phyloP scores from a whole-genome alignment of 495 filamentous ascomycete genomes.

The Tetracladium setigerum region DNA sequence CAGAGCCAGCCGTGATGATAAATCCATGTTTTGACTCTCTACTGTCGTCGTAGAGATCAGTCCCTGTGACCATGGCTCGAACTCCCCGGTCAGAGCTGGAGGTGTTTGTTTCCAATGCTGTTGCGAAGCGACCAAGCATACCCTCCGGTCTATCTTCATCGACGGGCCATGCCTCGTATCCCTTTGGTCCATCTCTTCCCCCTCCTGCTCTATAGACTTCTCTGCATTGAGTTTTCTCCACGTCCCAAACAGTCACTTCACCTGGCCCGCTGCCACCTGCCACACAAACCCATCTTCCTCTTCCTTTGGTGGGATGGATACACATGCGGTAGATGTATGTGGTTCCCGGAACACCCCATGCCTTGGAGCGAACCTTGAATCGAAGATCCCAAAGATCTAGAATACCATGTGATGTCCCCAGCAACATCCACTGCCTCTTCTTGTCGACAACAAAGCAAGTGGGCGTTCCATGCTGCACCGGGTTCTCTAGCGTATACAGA shows the following conservation, averaged over 20 bases:
- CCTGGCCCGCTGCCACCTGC: constrained; percentile 81
- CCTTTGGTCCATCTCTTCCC: constrained; percentile 44
- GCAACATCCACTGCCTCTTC: constrained; percentile 78
- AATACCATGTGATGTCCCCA: constrained; percentile 90
- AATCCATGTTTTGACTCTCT: constrained; percentile 56
- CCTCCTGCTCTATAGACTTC: constrained; percentile 73
- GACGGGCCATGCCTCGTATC: constrained; percentile 81
- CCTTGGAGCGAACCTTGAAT: constrained; percentile 78
- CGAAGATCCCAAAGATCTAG: constrained; percentile 94
- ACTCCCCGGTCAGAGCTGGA: constrained; percentile 46
- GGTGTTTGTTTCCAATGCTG: constrained; percentile 50
- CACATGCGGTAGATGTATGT: constrained; percentile 73
- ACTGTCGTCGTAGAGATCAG: constrained; percentile 47
- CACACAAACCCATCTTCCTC: constrained; percentile 75
- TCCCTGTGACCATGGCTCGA: constrained; percentile 48
- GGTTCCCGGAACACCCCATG: constrained; percentile 81
- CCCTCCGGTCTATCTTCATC: constrained; percentile 85
- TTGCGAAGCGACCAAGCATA: constrained; percentile 84
- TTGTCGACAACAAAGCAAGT: constrained; percentile 87
- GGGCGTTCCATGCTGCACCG: constrained; percentile 86
- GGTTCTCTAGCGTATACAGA: constrained; percentile 76
- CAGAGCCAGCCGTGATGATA: constrained; percentile 78
- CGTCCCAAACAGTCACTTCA: constrained; percentile 94
- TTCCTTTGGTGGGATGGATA: constrained; percentile 68
- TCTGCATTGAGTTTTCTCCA: constrained; percentile 81